These are phyloP conservation scores for Trichopus zeylanicus DNA, from an alignment of 116 monocot genomes.

Conservation along the genomic window DNA sequence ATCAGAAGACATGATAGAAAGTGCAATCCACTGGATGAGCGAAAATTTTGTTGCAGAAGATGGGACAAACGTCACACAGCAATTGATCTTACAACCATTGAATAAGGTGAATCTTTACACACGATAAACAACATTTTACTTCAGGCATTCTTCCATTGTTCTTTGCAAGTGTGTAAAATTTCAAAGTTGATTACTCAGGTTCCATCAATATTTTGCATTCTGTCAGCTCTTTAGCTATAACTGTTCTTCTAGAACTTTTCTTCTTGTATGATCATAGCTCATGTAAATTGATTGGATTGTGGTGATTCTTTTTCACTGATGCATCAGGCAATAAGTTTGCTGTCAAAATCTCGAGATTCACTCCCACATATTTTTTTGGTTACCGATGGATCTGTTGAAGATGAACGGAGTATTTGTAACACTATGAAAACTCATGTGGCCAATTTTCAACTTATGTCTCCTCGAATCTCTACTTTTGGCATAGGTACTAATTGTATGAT, in stretches of 20 bases:
- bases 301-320: too few relatives aligned
- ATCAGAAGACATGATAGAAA: constrained; percentile 46
- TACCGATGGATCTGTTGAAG: constrained; percentile 93
- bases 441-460: constrained; percentile 27
- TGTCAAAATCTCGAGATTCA: constrained; percentile 38
- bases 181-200: neutral
- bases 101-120: constrained; percentile 44
- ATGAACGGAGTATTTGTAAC: constrained; percentile 71
- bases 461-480: constrained; percentile 92
- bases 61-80: constrained; percentile 59
- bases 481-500: constrained; percentile 47
- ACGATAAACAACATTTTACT: neutral
- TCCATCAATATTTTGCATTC: constrained; percentile 4
- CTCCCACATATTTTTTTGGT: constrained; percentile 76
- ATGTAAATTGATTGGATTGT: too few relatives aligned
- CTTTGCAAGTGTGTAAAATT: neutral
- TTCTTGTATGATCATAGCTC: too few relatives aligned
- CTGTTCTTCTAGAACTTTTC: too few relatives aligned
- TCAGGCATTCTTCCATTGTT: neutral
- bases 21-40: constrained; percentile 59
- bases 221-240: too few relatives aligned
- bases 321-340: constrained; percentile 46
- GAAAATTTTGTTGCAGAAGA: constrained; percentile 63
- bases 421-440: constrained; percentile 26
- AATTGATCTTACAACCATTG: constrained; percentile 65